A percentile compares a stretch with the other conserved stretches of the same genome.
These are phyloP conservation scores for Podochytrium sp. DNA, from an alignment of 192 early-diverging fungal genomes.

Conservation along the genomic window DNA sequence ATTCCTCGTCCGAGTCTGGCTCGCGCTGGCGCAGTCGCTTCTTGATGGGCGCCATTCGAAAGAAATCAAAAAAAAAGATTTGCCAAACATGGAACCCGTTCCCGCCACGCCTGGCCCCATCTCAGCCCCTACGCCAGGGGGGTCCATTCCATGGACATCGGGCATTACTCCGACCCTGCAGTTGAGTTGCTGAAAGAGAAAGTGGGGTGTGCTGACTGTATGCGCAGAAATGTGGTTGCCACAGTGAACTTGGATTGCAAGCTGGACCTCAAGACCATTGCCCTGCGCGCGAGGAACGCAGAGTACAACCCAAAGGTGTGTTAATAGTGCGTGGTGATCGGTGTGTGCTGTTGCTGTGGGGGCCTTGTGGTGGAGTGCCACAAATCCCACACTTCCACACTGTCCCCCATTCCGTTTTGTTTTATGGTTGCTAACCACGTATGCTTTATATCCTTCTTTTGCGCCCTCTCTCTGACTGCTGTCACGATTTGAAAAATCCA, in stretches of 20 bases:
- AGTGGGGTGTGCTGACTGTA: background rate
- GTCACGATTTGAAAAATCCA: no score
- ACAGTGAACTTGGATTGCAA: slow-evolving; percentile 98
- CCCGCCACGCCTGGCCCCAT: slow-evolving; percentile 11
- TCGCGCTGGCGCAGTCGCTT: background rate
- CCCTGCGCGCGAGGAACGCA: slow-evolving; percentile 98
- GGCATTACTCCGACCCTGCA: slow-evolving; percentile 35
- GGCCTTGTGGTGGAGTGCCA: background rate
- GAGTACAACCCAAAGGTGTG: slow-evolving; percentile 99
- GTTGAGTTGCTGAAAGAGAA: slow-evolving; percentile 3
- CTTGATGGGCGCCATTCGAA: background rate
- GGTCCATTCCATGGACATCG: background rate
- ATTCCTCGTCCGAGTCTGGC: background rate
- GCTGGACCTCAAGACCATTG: slow-evolving; percentile 98
- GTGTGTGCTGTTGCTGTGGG: background rate
- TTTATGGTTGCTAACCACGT: no score
- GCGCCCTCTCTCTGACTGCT: no score
- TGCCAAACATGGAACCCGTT: background rate
- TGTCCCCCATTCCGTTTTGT: background rate
- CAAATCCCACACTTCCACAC: background rate
- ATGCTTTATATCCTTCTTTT: background rate
- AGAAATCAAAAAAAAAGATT: background rate
- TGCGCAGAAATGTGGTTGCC: slow-evolving; percentile 91
- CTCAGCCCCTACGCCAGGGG: slow-evolving; percentile 24
- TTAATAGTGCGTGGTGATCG: no score